Percentiles rank a stretch among this genome's conserved stretches.
These are phyloP conservation scores for Inonotus hispidus DNA, from an alignment of 1,284 basidiomycete genomes.

Conservation along the genomic window DNA sequence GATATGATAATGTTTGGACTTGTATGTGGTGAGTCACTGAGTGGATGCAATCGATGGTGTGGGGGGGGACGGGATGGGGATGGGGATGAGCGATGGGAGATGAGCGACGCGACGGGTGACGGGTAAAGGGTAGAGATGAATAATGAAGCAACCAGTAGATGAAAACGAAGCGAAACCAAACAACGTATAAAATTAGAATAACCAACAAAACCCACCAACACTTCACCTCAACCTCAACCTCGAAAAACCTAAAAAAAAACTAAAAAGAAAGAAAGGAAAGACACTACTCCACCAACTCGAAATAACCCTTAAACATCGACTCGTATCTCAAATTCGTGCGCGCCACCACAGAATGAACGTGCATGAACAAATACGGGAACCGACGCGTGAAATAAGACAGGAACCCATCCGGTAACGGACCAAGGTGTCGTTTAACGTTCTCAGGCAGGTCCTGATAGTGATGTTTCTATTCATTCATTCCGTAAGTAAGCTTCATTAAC, in stretches of 20 bases:
- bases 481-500: too few species aligned
- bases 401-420: conserved; percentile 89
- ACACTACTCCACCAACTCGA: conserved; percentile 54
- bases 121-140: not conserved
- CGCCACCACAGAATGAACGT: conserved; percentile 81
- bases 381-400: conserved; percentile 87
- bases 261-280: not conserved
- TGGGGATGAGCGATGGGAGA: not conserved
- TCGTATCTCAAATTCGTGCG: conserved; percentile 65
- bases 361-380: conserved; percentile 89
- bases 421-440: conserved; percentile 81
- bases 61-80: not conserved
- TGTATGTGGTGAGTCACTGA: too few species aligned
- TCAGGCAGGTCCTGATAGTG: conserved; percentile 96
- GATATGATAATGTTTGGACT: too few species aligned
- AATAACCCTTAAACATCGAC: conserved; percentile 84
- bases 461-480: conserved; percentile 68
- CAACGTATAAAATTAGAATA: not conserved
- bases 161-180: not conserved
- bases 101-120: not conserved
- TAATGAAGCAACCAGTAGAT: not conserved
- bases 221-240: too few species aligned
- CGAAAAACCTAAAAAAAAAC: too few species aligned
- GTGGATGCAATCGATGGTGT: too few species aligned
- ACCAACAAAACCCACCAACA: too few species aligned